Percentiles rank a stretch among this genome's conserved stretches.
phyloP scores from a whole-genome alignment of 768 basidiomycete genomes.

The Boletus edulis region DNA sequence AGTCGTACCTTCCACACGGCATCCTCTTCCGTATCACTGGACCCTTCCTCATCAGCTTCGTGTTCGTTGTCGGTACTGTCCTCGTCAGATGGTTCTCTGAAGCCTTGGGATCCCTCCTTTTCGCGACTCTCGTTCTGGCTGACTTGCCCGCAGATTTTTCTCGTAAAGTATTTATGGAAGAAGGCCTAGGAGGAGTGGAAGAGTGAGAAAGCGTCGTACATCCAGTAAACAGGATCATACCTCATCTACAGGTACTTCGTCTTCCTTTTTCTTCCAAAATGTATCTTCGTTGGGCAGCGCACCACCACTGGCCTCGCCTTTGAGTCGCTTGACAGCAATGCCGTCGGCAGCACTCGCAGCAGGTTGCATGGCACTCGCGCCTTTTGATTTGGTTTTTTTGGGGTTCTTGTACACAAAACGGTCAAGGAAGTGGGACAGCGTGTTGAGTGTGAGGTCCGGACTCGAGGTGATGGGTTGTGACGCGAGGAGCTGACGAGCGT shows the following conservation, averaged over 20 bases:
- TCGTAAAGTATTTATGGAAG: conserved; percentile 87
- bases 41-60: conserved; percentile 40
- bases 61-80: conserved; percentile 23
- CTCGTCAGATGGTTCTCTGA: conserved; percentile 17
- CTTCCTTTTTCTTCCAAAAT: conserved; percentile 67
- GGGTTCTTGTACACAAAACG: conserved; percentile 97
- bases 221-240: conserved; percentile 33
- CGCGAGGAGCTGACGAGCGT: conserved; percentile 77
- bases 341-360: conserved; percentile 63
- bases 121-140: conserved; percentile 31
- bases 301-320: conserved; percentile 49
- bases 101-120: conserved; percentile 24
- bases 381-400: conserved; percentile 70
- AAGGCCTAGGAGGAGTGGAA: conserved; percentile 54
- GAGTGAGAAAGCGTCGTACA: not conserved
- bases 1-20: conserved; percentile 84
- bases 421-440: conserved; percentile 92
- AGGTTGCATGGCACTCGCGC: conserved; percentile 96
- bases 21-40: conserved; percentile 55
- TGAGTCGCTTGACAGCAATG: conserved; percentile 67
- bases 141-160: conserved; percentile 57
- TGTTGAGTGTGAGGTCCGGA: conserved; percentile 89
- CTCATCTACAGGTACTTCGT: conserved; percentile 86
- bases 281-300: conserved; percentile 67
- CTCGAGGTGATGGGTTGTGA: conserved; percentile 75